Base-by-base conservation (phyloP, 257 asterid genomes). In the Leonotis leonurus region DNA sequence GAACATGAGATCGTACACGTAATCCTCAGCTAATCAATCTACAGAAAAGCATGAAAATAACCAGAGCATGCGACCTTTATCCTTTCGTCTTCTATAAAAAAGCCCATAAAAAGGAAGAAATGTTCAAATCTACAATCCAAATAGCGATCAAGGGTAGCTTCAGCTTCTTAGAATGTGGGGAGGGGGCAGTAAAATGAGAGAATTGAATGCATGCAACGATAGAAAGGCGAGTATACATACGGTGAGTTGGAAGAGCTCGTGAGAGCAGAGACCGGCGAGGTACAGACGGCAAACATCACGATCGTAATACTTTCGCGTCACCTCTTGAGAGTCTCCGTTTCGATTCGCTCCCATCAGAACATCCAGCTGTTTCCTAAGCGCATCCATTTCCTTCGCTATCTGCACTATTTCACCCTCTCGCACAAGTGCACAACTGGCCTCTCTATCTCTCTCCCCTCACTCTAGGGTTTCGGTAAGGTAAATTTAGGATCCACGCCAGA, bases 281-380 rank as follows among this genome's bases (percentile, higher is more conserved):
- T 70, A 89, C 39, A 89, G 86, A 59, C 97, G 97, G 74, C 97
- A 89, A 24, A 89, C 97, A 54, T 89, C 97, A 24, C 97, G 97
- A 74, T 89, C 95, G 76, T 37, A 84, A 75, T 89, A 86, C 75
- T 86, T 89, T 22, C 94, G 84, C 54, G 87, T 84, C 37, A 89
- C 86, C 77, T 89, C 95, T 64, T 65, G 69, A 3, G 84, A 78
- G 60, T 86, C 97, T 29, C 97, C 97, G 75, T 89, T 85, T 1
- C 97, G 86, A 61, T 89, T 89, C 21, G 97, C 94, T 45, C 97
- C 97, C 97, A 89, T 89, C 44, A 89, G 62, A 25, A 89, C 95
- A 63, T 89, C 95, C 62, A 89, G 83, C 73, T 89, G 97, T 78
- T 89, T 89, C 91, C 97, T 81, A 51, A 86, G 67, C 60, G 95